Conservation (phyloP, 1,139 yeast genomes). For the Starmera stellimalicola region DNA sequence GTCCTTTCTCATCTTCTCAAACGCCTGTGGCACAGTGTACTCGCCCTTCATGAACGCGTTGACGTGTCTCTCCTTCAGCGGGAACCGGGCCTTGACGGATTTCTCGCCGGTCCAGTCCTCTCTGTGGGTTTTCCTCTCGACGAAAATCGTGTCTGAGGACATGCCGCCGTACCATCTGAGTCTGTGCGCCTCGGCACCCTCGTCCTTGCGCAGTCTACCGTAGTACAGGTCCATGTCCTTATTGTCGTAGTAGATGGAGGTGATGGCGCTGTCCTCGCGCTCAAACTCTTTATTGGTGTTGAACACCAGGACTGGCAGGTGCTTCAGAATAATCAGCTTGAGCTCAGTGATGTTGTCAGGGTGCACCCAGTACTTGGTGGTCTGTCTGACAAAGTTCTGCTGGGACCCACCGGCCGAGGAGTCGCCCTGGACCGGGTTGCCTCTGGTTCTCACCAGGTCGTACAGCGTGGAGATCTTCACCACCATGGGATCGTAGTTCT, state of each 20-base stretch:
- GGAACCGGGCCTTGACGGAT: slow-evolving; percentile 93
- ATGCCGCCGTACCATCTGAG: slow-evolving; percentile 98
- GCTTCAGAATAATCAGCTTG: slow-evolving; percentile 84
- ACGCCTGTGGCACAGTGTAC: slow-evolving; percentile 80
- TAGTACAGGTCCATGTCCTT: slow-evolving; percentile 81
- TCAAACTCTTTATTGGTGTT: slow-evolving; percentile 95
- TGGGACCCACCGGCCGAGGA: slow-evolving; percentile 95
- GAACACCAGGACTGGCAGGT: slow-evolving; percentile 91
- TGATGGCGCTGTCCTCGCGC: slow-evolving; percentile 87
- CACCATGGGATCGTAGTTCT: slow-evolving; percentile 80
- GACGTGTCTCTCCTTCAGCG: slow-evolving; percentile 83
- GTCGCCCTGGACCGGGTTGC: slow-evolving; percentile 91
- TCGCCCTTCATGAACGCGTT: slow-evolving; percentile 76
- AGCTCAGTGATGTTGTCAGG: slow-evolving; percentile 98
- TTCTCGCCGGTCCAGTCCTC: slow-evolving; percentile 99
- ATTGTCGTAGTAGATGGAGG: slow-evolving; percentile 93
- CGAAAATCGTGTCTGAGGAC: slow-evolving; percentile 86
- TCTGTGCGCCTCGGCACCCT: slow-evolving; percentile 98
- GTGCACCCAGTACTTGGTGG: slow-evolving; percentile 98
- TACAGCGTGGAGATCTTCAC: slow-evolving; percentile 84
- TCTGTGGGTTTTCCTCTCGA: slow-evolving; percentile 94
- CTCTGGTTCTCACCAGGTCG: slow-evolving; percentile 90
- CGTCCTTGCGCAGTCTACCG: slow-evolving; percentile 91
- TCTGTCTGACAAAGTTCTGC: slow-evolving; percentile 96
- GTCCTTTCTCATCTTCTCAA: slow-evolving; percentile 86